phyloP scores from a whole-genome alignment of 148 eudicot species.

The Vaccinium darrowii region DNA sequence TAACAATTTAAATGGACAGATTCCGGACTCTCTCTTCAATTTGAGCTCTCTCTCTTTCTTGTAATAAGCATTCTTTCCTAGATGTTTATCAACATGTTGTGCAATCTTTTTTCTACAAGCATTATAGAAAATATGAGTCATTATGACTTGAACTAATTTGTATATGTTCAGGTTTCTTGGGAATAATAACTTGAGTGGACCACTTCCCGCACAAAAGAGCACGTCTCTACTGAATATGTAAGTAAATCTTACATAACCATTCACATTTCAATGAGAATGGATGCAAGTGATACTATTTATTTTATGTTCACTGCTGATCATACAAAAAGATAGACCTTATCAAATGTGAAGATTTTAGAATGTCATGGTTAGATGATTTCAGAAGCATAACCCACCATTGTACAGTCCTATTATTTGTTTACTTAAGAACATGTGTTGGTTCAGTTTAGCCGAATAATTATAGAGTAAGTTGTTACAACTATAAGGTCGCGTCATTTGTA shows the following conservation, averaged over 20 bases:
- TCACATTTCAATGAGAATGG: background rate
- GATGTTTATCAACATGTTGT: background rate
- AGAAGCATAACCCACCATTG: background rate
- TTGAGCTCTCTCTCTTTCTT: constrained; percentile 50
- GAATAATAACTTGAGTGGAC: background rate
- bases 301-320: background rate
- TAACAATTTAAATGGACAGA: constrained; percentile 66
- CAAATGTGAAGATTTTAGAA: background rate
- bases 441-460: background rate
- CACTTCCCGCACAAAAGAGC: background rate
- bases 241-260: background rate
- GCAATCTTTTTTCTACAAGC: background rate
- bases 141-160: constrained; percentile 1
- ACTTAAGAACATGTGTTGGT: background rate
- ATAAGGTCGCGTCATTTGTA: background rate
- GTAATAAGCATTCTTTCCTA: constrained; percentile 36
- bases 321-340: background rate
- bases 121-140: background rate
- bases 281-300: background rate
- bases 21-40: constrained; percentile 66
- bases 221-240: background rate
- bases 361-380: background rate
- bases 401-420: background rate
- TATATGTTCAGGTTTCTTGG: background rate
- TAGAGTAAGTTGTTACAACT: background rate